These are phyloP conservation scores for Raphanus hybrid DNA, from an alignment of 441 rosid species.

Conservation along the genomic window DNA sequence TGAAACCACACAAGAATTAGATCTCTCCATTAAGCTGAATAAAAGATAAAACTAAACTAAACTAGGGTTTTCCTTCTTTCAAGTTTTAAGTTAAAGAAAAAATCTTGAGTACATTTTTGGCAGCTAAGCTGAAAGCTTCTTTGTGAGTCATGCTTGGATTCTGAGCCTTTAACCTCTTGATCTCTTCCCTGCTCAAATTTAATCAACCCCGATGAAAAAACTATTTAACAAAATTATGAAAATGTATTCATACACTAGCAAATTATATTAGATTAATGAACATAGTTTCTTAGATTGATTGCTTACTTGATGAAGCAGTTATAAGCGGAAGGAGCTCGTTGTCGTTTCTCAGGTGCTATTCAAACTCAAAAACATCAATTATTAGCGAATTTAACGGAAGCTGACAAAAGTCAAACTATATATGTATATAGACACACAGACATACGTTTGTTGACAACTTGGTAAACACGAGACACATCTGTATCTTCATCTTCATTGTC, in stretches of 20 bases:
- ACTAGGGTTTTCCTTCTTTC: neutral
- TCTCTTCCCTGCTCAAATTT: slow-evolving; percentile 73
- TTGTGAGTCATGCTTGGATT: slow-evolving; percentile 94
- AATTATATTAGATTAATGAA: neutral
- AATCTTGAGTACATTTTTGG: neutral
- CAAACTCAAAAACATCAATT: slow-evolving; percentile 24
- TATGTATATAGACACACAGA: neutral
- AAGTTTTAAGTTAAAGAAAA: neutral
- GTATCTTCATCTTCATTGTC: slow-evolving; percentile 71
- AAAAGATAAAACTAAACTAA: neutral
- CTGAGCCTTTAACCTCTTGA: slow-evolving; percentile 84
- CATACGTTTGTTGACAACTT: slow-evolving; percentile 86
- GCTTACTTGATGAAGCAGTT: slow-evolving; percentile 93
- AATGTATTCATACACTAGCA: neutral
- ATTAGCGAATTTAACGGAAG: neutral
- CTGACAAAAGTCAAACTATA: neutral
- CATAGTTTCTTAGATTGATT: neutral
- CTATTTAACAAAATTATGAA: neutral
- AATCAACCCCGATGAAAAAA: slow-evolving; percentile 2
- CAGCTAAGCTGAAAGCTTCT: slow-evolving; percentile 20
- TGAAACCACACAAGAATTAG: slow-evolving; percentile 12
- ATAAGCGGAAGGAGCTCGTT: slow-evolving; percentile 96
- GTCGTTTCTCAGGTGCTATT: slow-evolving; percentile 96
- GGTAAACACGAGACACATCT: slow-evolving; percentile 54
- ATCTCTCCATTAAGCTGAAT: slow-evolving; percentile 9